phyloP scores from a whole-genome alignment of 2,329 filamentous ascomycete species.

The Trichoderma citrinoviride region DNA sequence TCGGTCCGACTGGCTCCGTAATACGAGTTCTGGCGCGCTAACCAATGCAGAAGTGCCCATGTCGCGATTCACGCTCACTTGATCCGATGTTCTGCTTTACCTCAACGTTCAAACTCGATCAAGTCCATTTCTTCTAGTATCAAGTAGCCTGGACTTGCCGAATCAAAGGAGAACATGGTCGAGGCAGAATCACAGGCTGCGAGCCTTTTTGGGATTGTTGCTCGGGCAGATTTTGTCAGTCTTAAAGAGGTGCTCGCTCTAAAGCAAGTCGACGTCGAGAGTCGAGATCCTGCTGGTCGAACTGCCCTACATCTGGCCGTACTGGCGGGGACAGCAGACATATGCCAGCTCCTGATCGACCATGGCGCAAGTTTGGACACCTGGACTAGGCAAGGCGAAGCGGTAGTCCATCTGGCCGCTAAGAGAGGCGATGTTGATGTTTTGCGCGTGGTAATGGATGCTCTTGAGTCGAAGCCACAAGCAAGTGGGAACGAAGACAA shows the following conservation, averaged over 20 bases:
- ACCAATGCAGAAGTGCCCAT: background rate
- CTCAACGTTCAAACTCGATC: background rate
- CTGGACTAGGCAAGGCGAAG: slow-evolving; percentile 5
- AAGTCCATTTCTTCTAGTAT: background rate
- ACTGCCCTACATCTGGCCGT: slow-evolving; percentile 1
- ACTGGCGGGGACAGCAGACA: background rate
- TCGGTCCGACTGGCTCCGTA: background rate
- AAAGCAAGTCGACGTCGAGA: background rate
- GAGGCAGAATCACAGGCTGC: background rate
- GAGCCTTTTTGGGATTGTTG: background rate
- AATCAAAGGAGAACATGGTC: background rate
- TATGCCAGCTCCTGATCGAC: background rate
- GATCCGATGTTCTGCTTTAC: too few species aligned
- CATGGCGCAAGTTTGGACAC: background rate
- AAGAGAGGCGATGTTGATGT: slow-evolving; percentile 4
- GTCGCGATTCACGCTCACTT: background rate
- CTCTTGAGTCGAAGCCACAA: background rate
- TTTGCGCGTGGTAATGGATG: background rate
- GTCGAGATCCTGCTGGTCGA: background rate
- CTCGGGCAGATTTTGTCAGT: background rate
- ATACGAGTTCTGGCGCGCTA: background rate
- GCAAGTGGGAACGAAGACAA: background rate
- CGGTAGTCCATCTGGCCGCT: background rate
- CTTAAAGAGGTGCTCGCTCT: background rate
- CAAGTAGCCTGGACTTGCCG: too few species aligned